Percentiles rank a stretch among this genome's conserved stretches.
phyloP scores from a whole-genome alignment of 805 yeast genomes.

The Candida andamanensis region DNA sequence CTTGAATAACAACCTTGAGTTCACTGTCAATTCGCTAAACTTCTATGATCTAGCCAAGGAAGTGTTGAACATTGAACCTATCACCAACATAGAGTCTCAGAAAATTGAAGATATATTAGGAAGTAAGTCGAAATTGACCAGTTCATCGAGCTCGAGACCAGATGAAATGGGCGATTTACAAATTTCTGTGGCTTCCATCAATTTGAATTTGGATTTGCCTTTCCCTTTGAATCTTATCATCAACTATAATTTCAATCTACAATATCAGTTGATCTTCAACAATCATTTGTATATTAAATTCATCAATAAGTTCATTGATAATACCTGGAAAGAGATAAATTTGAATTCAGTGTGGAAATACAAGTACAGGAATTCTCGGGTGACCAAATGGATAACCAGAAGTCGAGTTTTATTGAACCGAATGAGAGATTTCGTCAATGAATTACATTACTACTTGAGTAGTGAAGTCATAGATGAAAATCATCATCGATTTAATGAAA shows the following conservation, averaged over 20 bases:
- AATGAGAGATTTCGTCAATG: slow-evolving; percentile 53
- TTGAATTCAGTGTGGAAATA: slow-evolving; percentile 65
- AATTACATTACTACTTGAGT: slow-evolving; percentile 51
- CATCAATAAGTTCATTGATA: slow-evolving; percentile 53
- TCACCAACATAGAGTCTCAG: slow-evolving; percentile 34
- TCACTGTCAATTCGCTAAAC: slow-evolving; percentile 40
- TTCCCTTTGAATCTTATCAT: slow-evolving; percentile 81
- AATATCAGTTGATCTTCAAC: slow-evolving; percentile 77
- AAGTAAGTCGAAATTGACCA: slow-evolving; percentile 16
- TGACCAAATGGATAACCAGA: slow-evolving; percentile 50
- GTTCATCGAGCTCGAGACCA: slow-evolving; percentile 4
- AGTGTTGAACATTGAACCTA: slow-evolving; percentile 49
- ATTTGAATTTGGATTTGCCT: slow-evolving; percentile 61
- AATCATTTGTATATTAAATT: slow-evolving; percentile 61
- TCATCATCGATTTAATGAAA: too few relatives aligned
- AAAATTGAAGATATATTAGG: slow-evolving; percentile 30
- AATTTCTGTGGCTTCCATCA: slow-evolving; percentile 46
- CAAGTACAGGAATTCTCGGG: slow-evolving; percentile 33
- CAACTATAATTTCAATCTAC: slow-evolving; percentile 62
- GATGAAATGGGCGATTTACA: slow-evolving; percentile 4
- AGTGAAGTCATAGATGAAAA: slow-evolving; percentile 55
- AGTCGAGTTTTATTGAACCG: slow-evolving; percentile 52
- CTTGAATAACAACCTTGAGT: slow-evolving; percentile 16
- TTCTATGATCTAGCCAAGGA: slow-evolving; percentile 43
- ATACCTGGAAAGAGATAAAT: slow-evolving; percentile 68